Evolutionary conservation across 495 filamentous ascomycete genomes (phyloP).

Genomic region (Mytilinidion resinicola): DNA sequence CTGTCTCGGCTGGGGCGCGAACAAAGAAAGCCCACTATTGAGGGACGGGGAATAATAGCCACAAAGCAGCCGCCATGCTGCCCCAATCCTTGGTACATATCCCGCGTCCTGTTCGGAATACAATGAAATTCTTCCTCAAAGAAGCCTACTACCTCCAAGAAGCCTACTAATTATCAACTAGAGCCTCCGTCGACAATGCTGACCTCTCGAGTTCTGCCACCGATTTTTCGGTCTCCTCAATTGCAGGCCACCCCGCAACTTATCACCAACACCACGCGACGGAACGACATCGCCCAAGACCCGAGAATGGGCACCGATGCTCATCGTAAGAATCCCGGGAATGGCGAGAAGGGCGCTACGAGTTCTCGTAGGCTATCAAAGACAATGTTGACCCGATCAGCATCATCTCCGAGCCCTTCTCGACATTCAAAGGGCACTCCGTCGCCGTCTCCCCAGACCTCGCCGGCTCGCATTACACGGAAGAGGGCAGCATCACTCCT

Average conservation of each 20-base stretch:
- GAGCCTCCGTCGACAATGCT: constrained; percentile 19
- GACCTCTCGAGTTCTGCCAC: constrained; percentile 23
- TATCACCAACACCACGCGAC: constrained; percentile 16
- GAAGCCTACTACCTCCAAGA: constrained; percentile 20
- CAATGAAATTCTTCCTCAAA: constrained; percentile 26
- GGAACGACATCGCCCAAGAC: constrained; percentile 10
- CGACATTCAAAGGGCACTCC: constrained; percentile 3
- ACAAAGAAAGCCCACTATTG: constrained; percentile 11
- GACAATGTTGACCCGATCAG: not conserved
- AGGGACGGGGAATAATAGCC: constrained; percentile 10
- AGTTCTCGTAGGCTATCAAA: constrained; percentile 10
- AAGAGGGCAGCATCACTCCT: constrained; percentile 29
- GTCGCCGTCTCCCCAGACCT: constrained; percentile 9
- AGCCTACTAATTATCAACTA: constrained; percentile 5
- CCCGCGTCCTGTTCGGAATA: constrained; percentile 15
- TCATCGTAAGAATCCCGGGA: not conserved
- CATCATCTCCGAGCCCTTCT: not conserved
- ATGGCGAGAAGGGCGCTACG: constrained; percentile 1
- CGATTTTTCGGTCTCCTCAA: constrained; percentile 9
- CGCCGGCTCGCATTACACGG: constrained; percentile 18
- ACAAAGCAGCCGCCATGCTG: constrained; percentile 22
- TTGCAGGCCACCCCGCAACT: constrained; percentile 10
- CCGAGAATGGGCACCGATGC: constrained; percentile 11
- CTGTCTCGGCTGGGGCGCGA: constrained; percentile 7
- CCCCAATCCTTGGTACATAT: constrained; percentile 5